A percentile compares a stretch with the other conserved stretches of the same genome.
These are phyloP conservation scores for Trifolium fragiferum DNA, from an alignment of 306 rosid species.

Conservation along the genomic window DNA sequence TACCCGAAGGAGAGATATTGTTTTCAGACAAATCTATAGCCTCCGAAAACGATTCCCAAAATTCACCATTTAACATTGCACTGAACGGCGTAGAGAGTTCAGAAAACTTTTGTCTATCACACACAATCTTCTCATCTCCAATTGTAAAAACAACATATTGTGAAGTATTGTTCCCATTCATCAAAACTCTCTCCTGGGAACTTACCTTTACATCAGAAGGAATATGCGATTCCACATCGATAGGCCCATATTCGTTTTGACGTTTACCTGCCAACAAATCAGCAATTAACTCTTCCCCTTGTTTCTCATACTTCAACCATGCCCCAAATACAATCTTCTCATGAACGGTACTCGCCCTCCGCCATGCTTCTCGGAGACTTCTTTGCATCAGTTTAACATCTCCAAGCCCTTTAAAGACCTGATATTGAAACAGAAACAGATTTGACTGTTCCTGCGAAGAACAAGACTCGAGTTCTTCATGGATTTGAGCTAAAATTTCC, in stretches of 20 bases:
- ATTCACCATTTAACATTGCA: conserved; percentile 87
- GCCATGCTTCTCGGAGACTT: conserved; percentile 89
- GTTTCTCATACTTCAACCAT: conserved; percentile 90
- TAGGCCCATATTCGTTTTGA: conserved; percentile 71
- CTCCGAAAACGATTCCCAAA: conserved; percentile 78
- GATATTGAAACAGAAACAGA: conserved; percentile 79
- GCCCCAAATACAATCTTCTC: conserved; percentile 89
- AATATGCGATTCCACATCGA: conserved; percentile 68
- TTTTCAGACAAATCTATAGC: conserved; percentile 81
- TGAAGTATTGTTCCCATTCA: conserved; percentile 55
- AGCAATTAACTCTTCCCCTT: conserved; percentile 76
- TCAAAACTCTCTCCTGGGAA: conserved; percentile 52
- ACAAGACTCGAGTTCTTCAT: conserved; percentile 90
- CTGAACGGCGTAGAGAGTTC: conserved; percentile 83
- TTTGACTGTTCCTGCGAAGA: conserved; percentile 70
- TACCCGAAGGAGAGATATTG: conserved; percentile 71
- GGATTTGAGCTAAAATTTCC: conserved; percentile 90
- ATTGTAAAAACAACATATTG: conserved; percentile 64
- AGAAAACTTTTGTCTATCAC: conserved; percentile 82
- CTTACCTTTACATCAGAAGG: conserved; percentile 43
- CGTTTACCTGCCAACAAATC: conserved; percentile 75
- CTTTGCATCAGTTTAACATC: conserved; percentile 88
- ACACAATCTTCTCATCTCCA: conserved; percentile 72
- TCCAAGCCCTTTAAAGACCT: conserved; percentile 86
- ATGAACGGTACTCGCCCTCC: conserved; percentile 69